phyloP scores from a whole-genome alignment of 2,329 filamentous ascomycete species.

The Scolecobasidium constrictum region DNA sequence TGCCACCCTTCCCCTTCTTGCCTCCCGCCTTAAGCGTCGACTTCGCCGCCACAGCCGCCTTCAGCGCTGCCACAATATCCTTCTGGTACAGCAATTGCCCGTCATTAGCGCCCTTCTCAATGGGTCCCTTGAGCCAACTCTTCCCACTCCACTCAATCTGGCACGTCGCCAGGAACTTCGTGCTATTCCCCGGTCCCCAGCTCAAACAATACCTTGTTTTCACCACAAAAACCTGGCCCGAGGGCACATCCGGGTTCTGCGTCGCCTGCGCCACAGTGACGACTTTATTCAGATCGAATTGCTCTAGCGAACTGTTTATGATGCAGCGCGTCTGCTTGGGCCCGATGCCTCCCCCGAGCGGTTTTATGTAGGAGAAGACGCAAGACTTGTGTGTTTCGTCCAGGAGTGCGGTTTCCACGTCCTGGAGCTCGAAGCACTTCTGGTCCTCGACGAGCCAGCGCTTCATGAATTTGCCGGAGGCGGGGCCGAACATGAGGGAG shows the following conservation, averaged over 20 bases:
- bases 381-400: slow-evolving; percentile 68
- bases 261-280: slow-evolving; percentile 74
- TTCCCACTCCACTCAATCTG: slow-evolving; percentile 94
- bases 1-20: slow-evolving; percentile 32
- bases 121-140: slow-evolving; percentile 94
- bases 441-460: slow-evolving; percentile 81
- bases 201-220: slow-evolving; percentile 93
- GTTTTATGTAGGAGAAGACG: slow-evolving; percentile 83
- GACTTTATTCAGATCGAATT: slow-evolving; percentile 75
- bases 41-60: slow-evolving; percentile 59
- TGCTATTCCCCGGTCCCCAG: slow-evolving; percentile 81
- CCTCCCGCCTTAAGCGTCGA: slow-evolving; percentile 40
- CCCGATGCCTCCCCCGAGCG: slow-evolving; percentile 70
- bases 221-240: slow-evolving; percentile 78
- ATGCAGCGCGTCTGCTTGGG: slow-evolving; percentile 93
- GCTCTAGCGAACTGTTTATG: slow-evolving; percentile 73
- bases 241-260: slow-evolving; percentile 89
- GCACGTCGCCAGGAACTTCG: slow-evolving; percentile 77
- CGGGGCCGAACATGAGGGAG: slow-evolving; percentile 72
- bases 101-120: slow-evolving; percentile 89
- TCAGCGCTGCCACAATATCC: slow-evolving; percentile 65
- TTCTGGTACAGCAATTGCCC: slow-evolving; percentile 78
- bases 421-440: slow-evolving; percentile 74
- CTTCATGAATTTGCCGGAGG: slow-evolving; percentile 68
- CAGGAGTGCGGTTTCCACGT: slow-evolving; percentile 43